Evolutionary conservation across 2,329 filamentous ascomycete species (phyloP), one percentile per base, ranked within the genome.

Genomic region (Talaromyces albobiverticillius): DNA sequence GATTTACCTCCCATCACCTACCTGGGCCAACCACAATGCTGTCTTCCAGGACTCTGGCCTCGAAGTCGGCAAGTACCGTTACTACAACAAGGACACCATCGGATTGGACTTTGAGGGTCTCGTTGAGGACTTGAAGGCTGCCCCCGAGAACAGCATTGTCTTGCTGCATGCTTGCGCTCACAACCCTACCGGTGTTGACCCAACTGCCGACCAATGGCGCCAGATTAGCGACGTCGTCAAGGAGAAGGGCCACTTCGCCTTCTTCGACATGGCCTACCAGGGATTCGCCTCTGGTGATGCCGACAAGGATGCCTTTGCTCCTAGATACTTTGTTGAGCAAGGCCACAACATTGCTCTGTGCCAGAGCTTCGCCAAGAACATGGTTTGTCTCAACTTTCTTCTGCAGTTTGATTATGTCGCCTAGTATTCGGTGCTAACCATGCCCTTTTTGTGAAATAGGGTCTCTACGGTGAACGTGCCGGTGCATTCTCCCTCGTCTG

Each of bases 221-320:
- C 81, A 93, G 79, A 94, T 99, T 73, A 90, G 89, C 75, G 78
- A 88, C 58, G 88, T 87, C 58, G 85, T 96, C 75, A 95, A 95
- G 83, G 82, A 85, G 71, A 85, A 88, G 73, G 86, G 82, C 48
- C 93, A 97, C 82, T 95, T 88, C 73, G 86, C 90, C 66, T 96
- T 99, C 84, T 99, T 97, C 79, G 93, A 97, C 76, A 96, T 96
- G 92, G 93, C 93, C 61, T 99, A 99, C 82, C 93, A 99, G 79
- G 93, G 93, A 66, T 97, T 99, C 70, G 93, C 93, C 65, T 94
- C 88, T 61, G 93, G 93, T 64, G 84, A 95, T 77, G 94, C 89
- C 61, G 84, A 95, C 80, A 86, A 86, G 75, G 93, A 99, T 72
- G 94, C 94, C 60, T 97, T 93, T 71, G 90, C 94, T 58, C 83